Conservation (phyloP, 139 green algal species). For the Auxenochlorella pyrenoidosa region DNA sequence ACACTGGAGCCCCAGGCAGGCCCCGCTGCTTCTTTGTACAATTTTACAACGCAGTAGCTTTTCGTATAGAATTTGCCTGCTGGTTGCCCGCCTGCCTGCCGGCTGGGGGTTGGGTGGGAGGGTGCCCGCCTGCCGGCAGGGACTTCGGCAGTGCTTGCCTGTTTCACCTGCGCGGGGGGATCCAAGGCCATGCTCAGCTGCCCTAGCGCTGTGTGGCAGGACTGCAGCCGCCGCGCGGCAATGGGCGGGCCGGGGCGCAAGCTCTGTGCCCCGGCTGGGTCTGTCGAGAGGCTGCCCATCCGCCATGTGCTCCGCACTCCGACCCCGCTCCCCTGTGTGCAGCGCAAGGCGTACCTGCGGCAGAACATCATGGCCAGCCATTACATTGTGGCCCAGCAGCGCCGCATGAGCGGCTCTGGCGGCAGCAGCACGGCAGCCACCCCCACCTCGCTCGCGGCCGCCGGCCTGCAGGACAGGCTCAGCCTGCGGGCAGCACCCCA, state of each 20-base stretch:
- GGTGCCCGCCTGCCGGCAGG: too few species aligned
- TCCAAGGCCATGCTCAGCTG: too few species aligned
- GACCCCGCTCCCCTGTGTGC: background rate
- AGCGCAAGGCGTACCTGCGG: slow-evolving; percentile 96
- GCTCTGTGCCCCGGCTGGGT: too few species aligned
- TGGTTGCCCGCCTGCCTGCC: background rate
- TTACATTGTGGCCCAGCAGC: slow-evolving; percentile 89
- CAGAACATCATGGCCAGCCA: slow-evolving; percentile 95
- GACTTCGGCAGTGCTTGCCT: background rate
- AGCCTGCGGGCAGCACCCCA: background rate
- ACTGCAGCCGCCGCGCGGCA: too few species aligned
- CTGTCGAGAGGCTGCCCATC: too few species aligned
- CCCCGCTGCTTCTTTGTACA: background rate
- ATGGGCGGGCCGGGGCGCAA: too few species aligned
- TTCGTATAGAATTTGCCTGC: too few species aligned
- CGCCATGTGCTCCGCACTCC: background rate
- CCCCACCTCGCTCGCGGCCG: slow-evolving; percentile 2
- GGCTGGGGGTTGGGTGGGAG: too few species aligned
- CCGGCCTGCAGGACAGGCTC: background rate
- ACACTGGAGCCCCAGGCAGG: slow-evolving; percentile 77
- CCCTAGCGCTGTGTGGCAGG: too few species aligned
- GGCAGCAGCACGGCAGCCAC: slow-evolving; percentile 43
- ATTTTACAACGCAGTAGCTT: too few species aligned
- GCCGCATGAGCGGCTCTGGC: slow-evolving; percentile 57
- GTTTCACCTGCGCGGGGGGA: too few species aligned